Percentiles rank a stretch among this genome's conserved stretches.
phyloP scores from a whole-genome alignment of 768 basidiomycete genomes.

The Fistulinella prunicolor region DNA sequence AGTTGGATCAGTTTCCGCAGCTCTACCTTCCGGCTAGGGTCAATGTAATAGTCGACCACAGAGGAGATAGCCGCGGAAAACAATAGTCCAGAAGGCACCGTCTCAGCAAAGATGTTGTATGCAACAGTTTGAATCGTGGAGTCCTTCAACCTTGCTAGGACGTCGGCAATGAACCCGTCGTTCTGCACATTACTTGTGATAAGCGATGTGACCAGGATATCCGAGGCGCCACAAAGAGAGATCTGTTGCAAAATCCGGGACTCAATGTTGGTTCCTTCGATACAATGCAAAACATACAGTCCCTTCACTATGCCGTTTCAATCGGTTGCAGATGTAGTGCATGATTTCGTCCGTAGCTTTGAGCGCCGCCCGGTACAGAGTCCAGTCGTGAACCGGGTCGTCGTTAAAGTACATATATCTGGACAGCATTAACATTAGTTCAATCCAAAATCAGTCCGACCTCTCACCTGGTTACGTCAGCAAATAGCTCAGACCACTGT shows the following conservation, averaged over 20 bases:
- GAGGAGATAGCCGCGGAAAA: slow-evolving; percentile 56
- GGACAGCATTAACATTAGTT: background rate
- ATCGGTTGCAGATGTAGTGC: slow-evolving; percentile 20
- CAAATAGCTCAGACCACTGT: slow-evolving; percentile 48
- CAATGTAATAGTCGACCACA: slow-evolving; percentile 60
- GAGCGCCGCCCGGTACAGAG: slow-evolving; percentile 26
- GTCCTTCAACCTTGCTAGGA: slow-evolving; percentile 7
- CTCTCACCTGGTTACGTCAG: slow-evolving; percentile 39
- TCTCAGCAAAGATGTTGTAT: slow-evolving; percentile 48
- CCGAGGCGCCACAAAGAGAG: slow-evolving; percentile 21
- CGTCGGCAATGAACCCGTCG: slow-evolving; percentile 16
- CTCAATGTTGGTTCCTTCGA: background rate
- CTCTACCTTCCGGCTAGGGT: slow-evolving; percentile 33
- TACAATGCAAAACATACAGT: slow-evolving; percentile 14
- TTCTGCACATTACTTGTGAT: slow-evolving; percentile 24
- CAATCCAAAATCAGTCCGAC: background rate
- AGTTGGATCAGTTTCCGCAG: slow-evolving; percentile 38
- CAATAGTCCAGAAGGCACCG: slow-evolving; percentile 52
- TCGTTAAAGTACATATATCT: slow-evolving; percentile 40
- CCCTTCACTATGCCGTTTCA: slow-evolving; percentile 18
- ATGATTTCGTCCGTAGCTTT: slow-evolving; percentile 27
- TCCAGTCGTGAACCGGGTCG: slow-evolving; percentile 33
- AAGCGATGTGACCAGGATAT: slow-evolving; percentile 18
- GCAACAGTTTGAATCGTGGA: slow-evolving; percentile 38
- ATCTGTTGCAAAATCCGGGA: background rate